Conservation (phyloP, 352 stramenopile genomes). For the Pythium sukuiense region DNA sequence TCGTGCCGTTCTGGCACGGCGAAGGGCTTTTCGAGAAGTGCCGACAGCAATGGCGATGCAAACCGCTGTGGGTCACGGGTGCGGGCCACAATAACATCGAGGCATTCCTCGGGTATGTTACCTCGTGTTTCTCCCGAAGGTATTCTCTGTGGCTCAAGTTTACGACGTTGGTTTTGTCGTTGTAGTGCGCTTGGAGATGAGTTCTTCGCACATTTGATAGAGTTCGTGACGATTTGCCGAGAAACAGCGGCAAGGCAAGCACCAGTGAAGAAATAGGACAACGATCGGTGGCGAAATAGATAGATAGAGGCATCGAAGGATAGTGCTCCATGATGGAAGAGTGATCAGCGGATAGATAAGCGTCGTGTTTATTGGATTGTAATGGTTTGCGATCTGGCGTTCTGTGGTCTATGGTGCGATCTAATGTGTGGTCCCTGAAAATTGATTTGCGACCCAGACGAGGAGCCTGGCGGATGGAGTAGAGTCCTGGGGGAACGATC, state of each 20-base stretch:
- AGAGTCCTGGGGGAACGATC: no score
- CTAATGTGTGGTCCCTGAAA: not conserved
- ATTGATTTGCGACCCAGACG: no score
- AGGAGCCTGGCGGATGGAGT: not conserved
- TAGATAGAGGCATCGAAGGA: not conserved
- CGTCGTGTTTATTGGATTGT: not conserved
- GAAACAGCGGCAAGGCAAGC: constrained; percentile 54
- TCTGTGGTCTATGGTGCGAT: not conserved
- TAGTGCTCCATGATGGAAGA: not conserved
- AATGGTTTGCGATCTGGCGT: not conserved
- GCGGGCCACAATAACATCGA: constrained; percentile 99
- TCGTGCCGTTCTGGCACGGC: constrained; percentile 98
- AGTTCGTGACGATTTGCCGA: constrained; percentile 76
- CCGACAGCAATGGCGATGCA: constrained; percentile 91
- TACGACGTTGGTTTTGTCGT: not conserved
- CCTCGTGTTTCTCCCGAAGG: not conserved
- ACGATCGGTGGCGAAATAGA: not conserved
- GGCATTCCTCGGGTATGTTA: constrained; percentile 83
- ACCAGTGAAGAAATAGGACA: constrained; percentile 31
- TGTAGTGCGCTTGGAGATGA: constrained; percentile 54
- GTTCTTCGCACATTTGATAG: constrained; percentile 80
- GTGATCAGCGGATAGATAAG: not conserved
- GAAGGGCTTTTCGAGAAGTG: constrained; percentile 93
- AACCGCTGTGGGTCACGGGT: constrained; percentile 97
- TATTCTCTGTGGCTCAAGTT: not conserved